A percentile compares a stretch with the other conserved stretches of the same genome.
Evolutionary conservation across 768 basidiomycete genomes (phyloP).

Genomic region (Tricholoma bakamatsutake): DNA sequence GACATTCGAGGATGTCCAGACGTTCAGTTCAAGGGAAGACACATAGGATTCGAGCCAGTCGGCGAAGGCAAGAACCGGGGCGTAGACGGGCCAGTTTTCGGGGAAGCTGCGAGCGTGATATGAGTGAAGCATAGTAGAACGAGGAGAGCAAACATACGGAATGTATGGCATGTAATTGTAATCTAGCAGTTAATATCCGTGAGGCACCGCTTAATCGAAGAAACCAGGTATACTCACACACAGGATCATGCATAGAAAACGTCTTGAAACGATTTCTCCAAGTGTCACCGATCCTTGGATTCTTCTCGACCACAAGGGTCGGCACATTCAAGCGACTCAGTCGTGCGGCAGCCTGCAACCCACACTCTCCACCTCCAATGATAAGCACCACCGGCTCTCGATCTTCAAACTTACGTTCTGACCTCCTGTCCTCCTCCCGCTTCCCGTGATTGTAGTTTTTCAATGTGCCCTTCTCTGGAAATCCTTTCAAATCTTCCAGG

Average conservation of each 20-base stretch:
- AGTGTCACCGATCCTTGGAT: constrained; percentile 46
- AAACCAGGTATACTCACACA: constrained; percentile 28
- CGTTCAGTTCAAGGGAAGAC: constrained; percentile 51
- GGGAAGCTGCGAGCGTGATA: constrained; percentile 44
- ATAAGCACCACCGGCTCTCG: constrained; percentile 48
- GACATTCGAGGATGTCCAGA: constrained; percentile 50
- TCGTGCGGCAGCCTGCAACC: constrained; percentile 59
- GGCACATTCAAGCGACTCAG: constrained; percentile 53
- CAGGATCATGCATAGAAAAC: constrained; percentile 47
- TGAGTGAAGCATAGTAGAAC: background rate
- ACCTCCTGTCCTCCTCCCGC: constrained; percentile 42
- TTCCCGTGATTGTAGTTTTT: constrained; percentile 38
- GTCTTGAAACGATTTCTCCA: constrained; percentile 59
- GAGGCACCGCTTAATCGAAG: background rate
- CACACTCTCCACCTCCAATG: constrained; percentile 52
- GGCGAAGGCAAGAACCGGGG: constrained; percentile 45
- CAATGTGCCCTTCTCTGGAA: constrained; percentile 47
- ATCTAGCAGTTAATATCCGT: constrained; percentile 28
- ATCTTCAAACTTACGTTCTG: constrained; percentile 38
- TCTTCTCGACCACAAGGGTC: constrained; percentile 55
- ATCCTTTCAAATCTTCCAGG: constrained; percentile 45
- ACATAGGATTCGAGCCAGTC: constrained; percentile 67
- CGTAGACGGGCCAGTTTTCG: constrained; percentile 51
- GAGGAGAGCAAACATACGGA: constrained; percentile 27
- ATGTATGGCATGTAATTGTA: constrained; percentile 54